A percentile compares a stretch with the other conserved stretches of the same genome.
phyloP scores from a whole-genome alignment of 176 grass and related monocot species.

The Cymbopogon citratus region DNA sequence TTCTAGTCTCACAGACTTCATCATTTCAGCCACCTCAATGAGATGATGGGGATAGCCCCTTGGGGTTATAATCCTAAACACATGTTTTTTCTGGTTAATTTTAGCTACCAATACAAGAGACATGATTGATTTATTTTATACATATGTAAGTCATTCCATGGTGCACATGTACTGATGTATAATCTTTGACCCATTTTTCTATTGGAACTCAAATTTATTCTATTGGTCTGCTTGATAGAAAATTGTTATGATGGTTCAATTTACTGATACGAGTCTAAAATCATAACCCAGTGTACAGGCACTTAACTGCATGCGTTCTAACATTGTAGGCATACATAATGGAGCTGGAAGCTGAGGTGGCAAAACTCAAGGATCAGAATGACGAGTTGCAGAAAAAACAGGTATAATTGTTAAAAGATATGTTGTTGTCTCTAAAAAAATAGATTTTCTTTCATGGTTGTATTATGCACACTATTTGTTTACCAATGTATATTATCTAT shows the following conservation, averaged over 20 bases:
- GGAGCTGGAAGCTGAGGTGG: constrained; percentile 88
- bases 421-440: background rate
- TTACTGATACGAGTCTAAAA: background rate
- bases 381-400: constrained; percentile 79
- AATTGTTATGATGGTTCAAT: background rate
- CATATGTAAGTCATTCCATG: background rate
- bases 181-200: background rate
- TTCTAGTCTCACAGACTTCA: background rate
- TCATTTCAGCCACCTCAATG: background rate
- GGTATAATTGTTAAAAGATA: constrained; percentile 30
- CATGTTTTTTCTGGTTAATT: background rate
- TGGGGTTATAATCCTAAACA: background rate
- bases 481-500: background rate
- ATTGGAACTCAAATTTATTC: background rate
- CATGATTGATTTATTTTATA: background rate
- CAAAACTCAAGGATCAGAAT: constrained; percentile 79
- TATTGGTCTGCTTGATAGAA: too few species aligned
- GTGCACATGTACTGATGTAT: background rate
- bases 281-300: background rate
- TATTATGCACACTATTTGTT: background rate
- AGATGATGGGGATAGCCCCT: background rate
- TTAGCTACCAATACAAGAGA: background rate
- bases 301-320: background rate
- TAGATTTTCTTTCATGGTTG: background rate
- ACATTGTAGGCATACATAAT: constrained; percentile 65